phyloP scores from a whole-genome alignment of 1,139 yeast species.

The Magnusiomyces suaveolens region DNA sequence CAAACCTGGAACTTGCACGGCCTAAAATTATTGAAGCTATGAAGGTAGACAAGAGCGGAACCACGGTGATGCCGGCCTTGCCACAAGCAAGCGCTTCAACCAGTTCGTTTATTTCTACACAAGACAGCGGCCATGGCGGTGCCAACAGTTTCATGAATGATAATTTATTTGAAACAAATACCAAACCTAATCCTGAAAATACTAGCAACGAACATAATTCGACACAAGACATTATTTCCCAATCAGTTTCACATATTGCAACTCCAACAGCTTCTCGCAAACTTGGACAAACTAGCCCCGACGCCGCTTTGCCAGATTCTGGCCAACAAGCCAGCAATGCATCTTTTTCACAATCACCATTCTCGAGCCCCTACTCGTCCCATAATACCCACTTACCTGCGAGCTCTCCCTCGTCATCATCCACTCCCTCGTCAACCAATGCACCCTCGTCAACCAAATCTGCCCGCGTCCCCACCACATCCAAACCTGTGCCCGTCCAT shows the following conservation, averaged over 20 bases:
- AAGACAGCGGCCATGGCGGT: neutral
- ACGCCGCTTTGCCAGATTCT: too few relatives aligned
- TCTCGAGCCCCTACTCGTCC: too few relatives aligned
- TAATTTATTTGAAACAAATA: too few relatives aligned
- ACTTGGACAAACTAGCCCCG: too few relatives aligned
- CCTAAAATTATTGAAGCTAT: neutral
- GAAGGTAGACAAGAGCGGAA: neutral
- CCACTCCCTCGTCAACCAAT: neutral
- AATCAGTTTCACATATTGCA: too few relatives aligned
- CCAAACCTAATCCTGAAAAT: neutral
- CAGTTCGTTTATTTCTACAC: neutral
- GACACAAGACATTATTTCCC: too few relatives aligned
- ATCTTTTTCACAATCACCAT: too few relatives aligned
- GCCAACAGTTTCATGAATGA: too few relatives aligned
- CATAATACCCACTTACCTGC: too few relatives aligned
- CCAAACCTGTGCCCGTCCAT: neutral
- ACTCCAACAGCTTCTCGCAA: too few relatives aligned
- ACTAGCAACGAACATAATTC: neutral
- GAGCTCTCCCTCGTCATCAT: too few relatives aligned
- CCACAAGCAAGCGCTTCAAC: neutral
- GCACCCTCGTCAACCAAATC: neutral
- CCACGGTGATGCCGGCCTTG: neutral
- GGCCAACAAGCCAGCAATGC: too few relatives aligned
- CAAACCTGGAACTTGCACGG: slow-evolving; percentile 3
- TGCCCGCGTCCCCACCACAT: neutral